Conservation (phyloP, 345 rosid genomes). For the Acer yangbiense region DNA sequence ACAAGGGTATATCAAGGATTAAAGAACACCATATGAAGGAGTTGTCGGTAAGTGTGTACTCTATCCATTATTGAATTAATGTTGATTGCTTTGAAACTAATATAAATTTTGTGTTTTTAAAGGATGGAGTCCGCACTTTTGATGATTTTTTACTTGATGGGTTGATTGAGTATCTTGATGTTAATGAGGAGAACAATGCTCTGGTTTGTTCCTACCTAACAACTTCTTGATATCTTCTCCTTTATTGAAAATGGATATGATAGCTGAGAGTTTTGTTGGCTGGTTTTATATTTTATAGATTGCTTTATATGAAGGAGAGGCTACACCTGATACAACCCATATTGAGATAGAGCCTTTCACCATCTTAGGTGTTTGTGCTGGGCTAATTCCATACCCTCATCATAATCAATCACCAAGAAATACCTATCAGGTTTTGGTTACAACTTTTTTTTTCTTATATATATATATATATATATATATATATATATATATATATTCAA, state of each 20-base stretch:
- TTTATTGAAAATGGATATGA: constrained; percentile 11
- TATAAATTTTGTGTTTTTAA: constrained; percentile 24
- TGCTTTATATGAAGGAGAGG: constrained; percentile 84
- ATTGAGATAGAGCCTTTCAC: constrained; percentile 98
- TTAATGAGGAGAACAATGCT: constrained; percentile 96
- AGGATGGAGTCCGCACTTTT: constrained; percentile 90
- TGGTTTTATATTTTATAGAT: constrained; percentile 50
- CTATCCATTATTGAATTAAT: constrained; percentile 13
- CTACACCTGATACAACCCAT: constrained; percentile 76
- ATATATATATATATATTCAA: neutral
- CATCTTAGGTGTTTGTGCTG: constrained; percentile 93
- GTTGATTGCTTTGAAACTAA: constrained; percentile 21
- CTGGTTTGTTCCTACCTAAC: constrained; percentile 50
- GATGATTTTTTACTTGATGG: constrained; percentile 91
- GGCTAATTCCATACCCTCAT: constrained; percentile 94
- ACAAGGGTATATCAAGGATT: constrained; percentile 88
- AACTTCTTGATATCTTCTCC: constrained; percentile 10
- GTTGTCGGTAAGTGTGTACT: constrained; percentile 59
- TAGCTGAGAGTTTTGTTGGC: constrained; percentile 12
- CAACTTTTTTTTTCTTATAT: constrained; percentile 3
- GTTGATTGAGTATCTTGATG: constrained; percentile 92
- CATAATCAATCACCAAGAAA: constrained; percentile 99
- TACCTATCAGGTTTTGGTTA: constrained; percentile 81
- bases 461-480: neutral
- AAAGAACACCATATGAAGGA: constrained; percentile 92